Conservation (phyloP, 225 moss, liverwort and hornwort genomes). For the Rhytidiadelphus loreus region DNA sequence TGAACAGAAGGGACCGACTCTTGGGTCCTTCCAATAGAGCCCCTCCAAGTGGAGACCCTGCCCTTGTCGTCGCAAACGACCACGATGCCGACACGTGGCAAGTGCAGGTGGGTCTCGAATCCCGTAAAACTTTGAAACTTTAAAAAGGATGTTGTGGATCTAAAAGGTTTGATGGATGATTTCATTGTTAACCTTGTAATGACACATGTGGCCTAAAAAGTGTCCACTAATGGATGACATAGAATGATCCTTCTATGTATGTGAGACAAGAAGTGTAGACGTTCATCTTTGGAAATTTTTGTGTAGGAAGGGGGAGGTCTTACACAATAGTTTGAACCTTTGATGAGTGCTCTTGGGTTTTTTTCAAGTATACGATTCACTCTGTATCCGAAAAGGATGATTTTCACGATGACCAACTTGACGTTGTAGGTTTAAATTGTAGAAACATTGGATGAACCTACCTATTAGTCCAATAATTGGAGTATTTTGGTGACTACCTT, state of each 20-base stretch:
- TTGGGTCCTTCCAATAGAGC: slow-evolving; percentile 49
- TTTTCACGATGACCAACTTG: rapidly evolving
- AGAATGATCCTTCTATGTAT: neutral
- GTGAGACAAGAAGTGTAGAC: neutral
- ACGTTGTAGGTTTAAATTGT: rapidly evolving
- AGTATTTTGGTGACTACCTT: no score
- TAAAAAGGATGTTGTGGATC: rapidly evolving
- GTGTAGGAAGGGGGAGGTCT: neutral
- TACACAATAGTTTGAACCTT: no score
- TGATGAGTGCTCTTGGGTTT: neutral
- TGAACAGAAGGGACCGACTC: slow-evolving; percentile 36
- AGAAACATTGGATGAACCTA: neutral
- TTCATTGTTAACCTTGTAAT: neutral
- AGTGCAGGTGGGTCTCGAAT: slow-evolving; percentile 20
- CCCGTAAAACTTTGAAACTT: neutral
- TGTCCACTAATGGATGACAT: rapidly evolving
- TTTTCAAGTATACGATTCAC: neutral
- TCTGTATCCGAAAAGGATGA: neutral
- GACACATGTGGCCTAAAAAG: rapidly evolving
- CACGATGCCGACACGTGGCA: slow-evolving; percentile 60
- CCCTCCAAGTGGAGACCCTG: slow-evolving; percentile 40
- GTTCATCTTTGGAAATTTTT: neutral
- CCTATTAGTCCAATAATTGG: neutral
- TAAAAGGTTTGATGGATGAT: neutral
- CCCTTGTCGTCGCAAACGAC: slow-evolving; percentile 29